Conservation (phyloP, 306 rosid genomes). For the Spatholobus suberectus region DNA sequence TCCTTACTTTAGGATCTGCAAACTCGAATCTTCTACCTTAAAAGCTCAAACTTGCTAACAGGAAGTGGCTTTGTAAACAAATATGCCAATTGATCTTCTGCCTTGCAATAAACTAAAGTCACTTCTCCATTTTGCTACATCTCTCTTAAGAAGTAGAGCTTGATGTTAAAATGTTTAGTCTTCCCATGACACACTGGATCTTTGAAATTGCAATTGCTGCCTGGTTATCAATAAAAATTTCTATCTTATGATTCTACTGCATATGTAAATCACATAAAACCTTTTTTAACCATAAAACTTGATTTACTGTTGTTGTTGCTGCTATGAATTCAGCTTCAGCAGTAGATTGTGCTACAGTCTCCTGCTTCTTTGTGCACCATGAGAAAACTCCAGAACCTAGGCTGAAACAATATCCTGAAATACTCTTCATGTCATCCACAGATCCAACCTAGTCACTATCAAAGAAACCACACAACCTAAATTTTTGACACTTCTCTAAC, state of each 20-base stretch:
- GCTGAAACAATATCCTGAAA: neutral
- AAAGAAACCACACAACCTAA: neutral
- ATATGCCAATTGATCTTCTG: neutral
- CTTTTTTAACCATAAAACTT: too few species aligned
- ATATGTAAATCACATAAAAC: too few species aligned
- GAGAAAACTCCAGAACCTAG: neutral
- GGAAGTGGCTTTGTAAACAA: neutral
- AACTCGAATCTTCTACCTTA: neutral
- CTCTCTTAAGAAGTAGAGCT: too few species aligned
- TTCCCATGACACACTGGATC: neutral
- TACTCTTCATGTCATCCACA: too few species aligned
- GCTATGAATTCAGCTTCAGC: too few species aligned
- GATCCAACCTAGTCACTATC: neutral
- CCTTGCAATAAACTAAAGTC: neutral
- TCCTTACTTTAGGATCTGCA: neutral
- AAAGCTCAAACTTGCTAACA: neutral
- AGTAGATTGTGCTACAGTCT: too few species aligned
- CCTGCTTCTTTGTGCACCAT: too few species aligned
- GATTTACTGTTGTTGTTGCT: too few species aligned
- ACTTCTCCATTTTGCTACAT: too few species aligned
- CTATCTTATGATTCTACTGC: too few species aligned
- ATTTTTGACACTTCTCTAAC: neutral
- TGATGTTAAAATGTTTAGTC: neutral
- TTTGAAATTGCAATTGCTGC: neutral
- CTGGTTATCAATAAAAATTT: too few species aligned